phyloP scores from a whole-genome alignment of 2,329 filamentous ascomycete genomes.

The Sphaerulina musiva region DNA sequence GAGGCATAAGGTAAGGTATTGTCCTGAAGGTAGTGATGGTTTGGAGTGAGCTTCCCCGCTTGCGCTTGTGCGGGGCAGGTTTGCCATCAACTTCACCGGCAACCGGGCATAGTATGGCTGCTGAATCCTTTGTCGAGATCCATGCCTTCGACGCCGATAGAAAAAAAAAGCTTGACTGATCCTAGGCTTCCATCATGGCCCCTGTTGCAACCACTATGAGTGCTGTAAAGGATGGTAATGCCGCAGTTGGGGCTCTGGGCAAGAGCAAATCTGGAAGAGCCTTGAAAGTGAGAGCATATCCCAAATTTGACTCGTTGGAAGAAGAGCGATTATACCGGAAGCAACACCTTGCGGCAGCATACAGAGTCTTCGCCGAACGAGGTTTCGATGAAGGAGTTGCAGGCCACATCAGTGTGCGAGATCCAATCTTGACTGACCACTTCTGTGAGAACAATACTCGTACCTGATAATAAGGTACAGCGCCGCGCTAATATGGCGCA shows the following conservation, averaged over 20 bases:
- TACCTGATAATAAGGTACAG: too few species aligned
- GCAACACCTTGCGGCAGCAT: slow-evolving; percentile 41
- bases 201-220: slow-evolving; percentile 34
- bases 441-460: slow-evolving; percentile 29
- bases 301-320: slow-evolving; percentile 34
- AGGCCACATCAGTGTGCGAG: slow-evolving; percentile 37
- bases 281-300: slow-evolving; percentile 44
- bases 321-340: slow-evolving; percentile 38
- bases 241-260: slow-evolving; percentile 42
- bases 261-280: slow-evolving; percentile 42
- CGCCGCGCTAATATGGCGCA: not conserved
- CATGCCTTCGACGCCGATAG: not conserved
- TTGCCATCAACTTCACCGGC: too few species aligned
- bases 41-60: too few species aligned
- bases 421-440: slow-evolving; percentile 34
- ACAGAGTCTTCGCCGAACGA: slow-evolving; percentile 39
- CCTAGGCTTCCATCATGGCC: slow-evolving; percentile 29
- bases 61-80: too few species aligned
- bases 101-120: too few species aligned
- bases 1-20: too few species aligned
- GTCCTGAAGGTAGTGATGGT: too few species aligned
- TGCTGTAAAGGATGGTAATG: slow-evolving; percentile 38
- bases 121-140: not conserved
- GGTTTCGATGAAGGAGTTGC: slow-evolving; percentile 37
- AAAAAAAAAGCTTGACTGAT: not conserved